phyloP scores from a whole-genome alignment of 192 early-diverging fungal species.

The Linnemannia exigua region DNA sequence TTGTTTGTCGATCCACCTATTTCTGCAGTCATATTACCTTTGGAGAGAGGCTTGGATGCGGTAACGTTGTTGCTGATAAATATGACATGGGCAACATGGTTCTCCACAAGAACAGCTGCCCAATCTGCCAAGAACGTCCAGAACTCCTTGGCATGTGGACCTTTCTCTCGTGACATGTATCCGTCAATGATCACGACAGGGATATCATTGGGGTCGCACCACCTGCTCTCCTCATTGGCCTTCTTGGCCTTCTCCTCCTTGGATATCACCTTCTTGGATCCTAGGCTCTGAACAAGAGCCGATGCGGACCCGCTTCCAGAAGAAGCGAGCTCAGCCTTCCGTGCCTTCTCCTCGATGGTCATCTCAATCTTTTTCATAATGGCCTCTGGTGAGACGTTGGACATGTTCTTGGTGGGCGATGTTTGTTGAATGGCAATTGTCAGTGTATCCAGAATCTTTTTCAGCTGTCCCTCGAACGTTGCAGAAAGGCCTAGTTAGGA shows the following conservation, averaged over 20 bases:
- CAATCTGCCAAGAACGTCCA: conserved; percentile 87
- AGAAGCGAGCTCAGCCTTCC: conserved; percentile 4
- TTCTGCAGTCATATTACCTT: conserved; percentile 60
- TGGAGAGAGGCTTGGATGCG: conserved; percentile 76
- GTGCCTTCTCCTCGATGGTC: conserved; percentile 37
- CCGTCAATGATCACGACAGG: conserved; percentile 94
- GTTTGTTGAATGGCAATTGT: conserved; percentile 76
- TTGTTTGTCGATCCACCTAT: no score
- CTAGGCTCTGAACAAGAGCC: conserved; percentile 9
- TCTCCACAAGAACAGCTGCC: conserved; percentile 86
- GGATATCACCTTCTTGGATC: background rate
- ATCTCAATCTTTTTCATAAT: conserved; percentile 53
- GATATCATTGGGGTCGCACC: conserved; percentile 67
- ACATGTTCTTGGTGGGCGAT: conserved; percentile 48
- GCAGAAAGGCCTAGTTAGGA: conserved; percentile 73
- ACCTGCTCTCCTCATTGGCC: conserved; percentile 26
- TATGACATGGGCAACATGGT: conserved; percentile 91
- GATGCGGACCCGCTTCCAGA: conserved; percentile 28
- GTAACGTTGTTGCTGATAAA: conserved; percentile 85
- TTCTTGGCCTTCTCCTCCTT: conserved; percentile 24
- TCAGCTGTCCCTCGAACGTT: conserved; percentile 85
- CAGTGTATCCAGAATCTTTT: conserved; percentile 86
- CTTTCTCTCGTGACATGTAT: conserved; percentile 82
- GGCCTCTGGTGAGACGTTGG: conserved; percentile 63
- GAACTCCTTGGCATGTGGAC: conserved; percentile 67